Evolutionary conservation across 495 filamentous ascomycete genomes (phyloP), one percentile per base, ranked within the genome.

Genomic region (Aspergillus sclerotioniger): DNA sequence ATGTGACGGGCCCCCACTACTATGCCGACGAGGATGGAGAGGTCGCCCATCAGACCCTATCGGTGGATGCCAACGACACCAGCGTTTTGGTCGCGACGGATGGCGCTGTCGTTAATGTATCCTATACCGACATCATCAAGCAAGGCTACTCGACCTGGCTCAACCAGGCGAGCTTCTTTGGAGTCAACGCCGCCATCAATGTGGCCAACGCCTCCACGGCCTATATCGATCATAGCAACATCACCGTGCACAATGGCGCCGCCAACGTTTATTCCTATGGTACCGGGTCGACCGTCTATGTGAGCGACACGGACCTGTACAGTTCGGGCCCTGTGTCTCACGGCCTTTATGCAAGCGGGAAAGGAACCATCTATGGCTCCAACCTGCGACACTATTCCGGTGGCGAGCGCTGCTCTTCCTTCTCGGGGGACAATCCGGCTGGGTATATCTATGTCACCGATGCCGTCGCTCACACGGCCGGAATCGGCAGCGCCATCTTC

Each of bases 161-260:
- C 21, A 39, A 59, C 44, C 48, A 55, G 32, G 59, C 62, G 5
- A 65, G 62, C 56, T 65, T 65, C 49, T 65, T 45, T 45, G 62
- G 62, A 2, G 54, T 59, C 25, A 65, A 65, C 50, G 62, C 62
- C 3, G 62, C 59, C 4, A 50, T 65, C 21, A 65, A 65, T 35
- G 33, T 35, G 9, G 33, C 33, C 8, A 49, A 49, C 21, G 6
- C 7, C 5, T 49, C 46, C 2, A 49, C 46, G 6, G 20, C 46
- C 9, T 47, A 47, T 20, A 49, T 49, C 46, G 46, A 49, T 20
- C 20, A 49, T 15, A 28, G 10, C 46, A 49, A 49, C 12, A 29
- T 29, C 21, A 49, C 46, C 5, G 46, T 49, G 5, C 46, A 49
- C 21, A 49, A 49, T 8, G 46, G 46, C 8, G 46, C 46, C 6